Conservation (phyloP, 176 grass and related monocot species). For the Eremochloa ophiuroides region DNA sequence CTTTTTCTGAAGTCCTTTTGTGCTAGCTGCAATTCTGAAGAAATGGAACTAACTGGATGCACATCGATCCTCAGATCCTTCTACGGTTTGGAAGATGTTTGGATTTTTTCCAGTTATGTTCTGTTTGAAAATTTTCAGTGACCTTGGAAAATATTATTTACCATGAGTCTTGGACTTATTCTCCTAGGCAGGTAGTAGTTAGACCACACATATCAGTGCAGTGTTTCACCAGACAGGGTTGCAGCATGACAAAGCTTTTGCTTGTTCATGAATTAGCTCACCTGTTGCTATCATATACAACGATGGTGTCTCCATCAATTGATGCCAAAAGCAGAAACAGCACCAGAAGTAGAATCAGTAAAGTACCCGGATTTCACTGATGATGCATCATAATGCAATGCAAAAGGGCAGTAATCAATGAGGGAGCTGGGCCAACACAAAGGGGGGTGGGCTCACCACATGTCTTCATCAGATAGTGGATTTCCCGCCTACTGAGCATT, state of each 20-base stretch:
- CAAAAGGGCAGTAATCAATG: conserved; percentile 4
- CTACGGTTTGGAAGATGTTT: neutral
- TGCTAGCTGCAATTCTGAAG: neutral
- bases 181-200: neutral
- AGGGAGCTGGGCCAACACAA: neutral
- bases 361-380: conserved; percentile 16
- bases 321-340: conserved; percentile 11
- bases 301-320: conserved; percentile 17
- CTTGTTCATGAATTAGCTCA: conserved; percentile 8
- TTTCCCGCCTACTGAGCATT: conserved; percentile 7
- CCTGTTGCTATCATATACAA: conserved; percentile 23
- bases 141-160: neutral
- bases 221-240: conserved; percentile 5
- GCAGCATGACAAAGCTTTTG: neutral
- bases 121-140: neutral
- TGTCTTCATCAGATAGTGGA: conserved; percentile 31
- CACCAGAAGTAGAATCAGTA: conserved; percentile 7
- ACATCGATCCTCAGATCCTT: neutral
- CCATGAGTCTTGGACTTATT: neutral
- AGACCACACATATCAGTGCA: neutral
- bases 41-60: neutral
- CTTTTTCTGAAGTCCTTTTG: neutral
- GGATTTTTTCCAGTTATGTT: neutral
- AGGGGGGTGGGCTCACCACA: neutral
- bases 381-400: conserved; percentile 1